Conservation (phyloP, 352 stramenopile genomes). For the Globisporangium polare region DNA sequence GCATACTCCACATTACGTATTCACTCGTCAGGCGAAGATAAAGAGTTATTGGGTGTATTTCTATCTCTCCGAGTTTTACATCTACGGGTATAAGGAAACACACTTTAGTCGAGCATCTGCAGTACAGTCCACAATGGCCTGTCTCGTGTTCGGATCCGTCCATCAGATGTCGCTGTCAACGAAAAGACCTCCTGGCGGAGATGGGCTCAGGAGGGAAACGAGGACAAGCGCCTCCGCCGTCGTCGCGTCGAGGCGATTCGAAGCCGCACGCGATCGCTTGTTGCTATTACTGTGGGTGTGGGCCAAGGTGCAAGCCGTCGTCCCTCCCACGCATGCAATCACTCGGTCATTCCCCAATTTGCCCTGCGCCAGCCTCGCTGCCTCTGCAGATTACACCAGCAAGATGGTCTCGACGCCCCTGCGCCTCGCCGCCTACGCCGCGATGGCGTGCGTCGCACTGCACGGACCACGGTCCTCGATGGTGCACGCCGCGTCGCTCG, state of each 20-base stretch:
- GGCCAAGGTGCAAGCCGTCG: neutral
- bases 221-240: neutral
- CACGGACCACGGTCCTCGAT: neutral
- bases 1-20: neutral
- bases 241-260: neutral
- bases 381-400: neutral
- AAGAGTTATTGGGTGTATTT: neutral
- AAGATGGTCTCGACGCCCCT: slow-evolving; percentile 10
- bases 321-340: neutral
- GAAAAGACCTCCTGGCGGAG: neutral
- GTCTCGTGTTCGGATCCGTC: neutral
- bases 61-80: neutral
- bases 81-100: neutral
- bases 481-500: slow-evolving; percentile 11
- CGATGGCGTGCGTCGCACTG: slow-evolving; percentile 6
- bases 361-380: slow-evolving; percentile 1
- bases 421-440: slow-evolving; percentile 4
- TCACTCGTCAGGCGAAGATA: neutral
- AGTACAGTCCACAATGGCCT: neutral
- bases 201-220: neutral
- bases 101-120: neutral
- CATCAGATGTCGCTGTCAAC: neutral
- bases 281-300: too few species aligned
- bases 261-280: neutral
- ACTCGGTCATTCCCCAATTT: slow-evolving; percentile 7